A percentile compares a stretch with the other conserved stretches of the same genome.
Conservation (phyloP, 768 basidiomycete genomes). For the Artomyces pyxidatus region DNA sequence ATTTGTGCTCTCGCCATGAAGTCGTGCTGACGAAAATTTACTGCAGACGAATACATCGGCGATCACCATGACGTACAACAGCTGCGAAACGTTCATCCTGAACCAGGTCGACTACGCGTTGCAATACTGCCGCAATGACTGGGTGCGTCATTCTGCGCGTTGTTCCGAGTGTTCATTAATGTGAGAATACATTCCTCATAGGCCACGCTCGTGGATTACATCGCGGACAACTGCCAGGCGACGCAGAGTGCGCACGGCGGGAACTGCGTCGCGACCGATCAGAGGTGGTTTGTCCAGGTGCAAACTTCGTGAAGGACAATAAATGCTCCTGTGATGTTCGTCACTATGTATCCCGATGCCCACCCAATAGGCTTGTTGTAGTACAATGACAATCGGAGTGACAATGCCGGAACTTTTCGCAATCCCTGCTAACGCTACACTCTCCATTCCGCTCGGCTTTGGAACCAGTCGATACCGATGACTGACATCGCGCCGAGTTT, state of each 20-base stretch:
- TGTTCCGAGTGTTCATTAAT: background rate
- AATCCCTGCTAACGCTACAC: too few species aligned
- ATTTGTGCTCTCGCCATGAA: background rate
- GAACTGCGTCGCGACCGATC: conserved; percentile 37
- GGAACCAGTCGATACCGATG: too few species aligned
- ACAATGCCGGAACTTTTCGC: too few species aligned
- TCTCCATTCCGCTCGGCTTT: too few species aligned
- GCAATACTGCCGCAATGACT: conserved; percentile 39
- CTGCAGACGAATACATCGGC: conserved; percentile 26
- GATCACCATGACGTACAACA: conserved; percentile 32
- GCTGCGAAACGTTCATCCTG: conserved; percentile 39
- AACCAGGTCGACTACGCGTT: conserved; percentile 34
- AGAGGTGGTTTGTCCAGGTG: conserved; percentile 38
- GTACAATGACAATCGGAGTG: too few species aligned
- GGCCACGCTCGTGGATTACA: conserved; percentile 31
- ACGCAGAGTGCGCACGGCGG: conserved; percentile 44
- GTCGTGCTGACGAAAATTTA: background rate
- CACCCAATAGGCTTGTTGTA: too few species aligned
- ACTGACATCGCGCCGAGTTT: too few species aligned
- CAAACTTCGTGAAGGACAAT: background rate
- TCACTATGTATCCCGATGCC: too few species aligned
- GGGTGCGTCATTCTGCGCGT: conserved; percentile 25
- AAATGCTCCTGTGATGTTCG: too few species aligned
- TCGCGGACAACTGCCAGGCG: conserved; percentile 39
- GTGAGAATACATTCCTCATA: conserved; percentile 9